Conservation (phyloP, 208 protist species). For the Leishmania amazonensis region DNA sequence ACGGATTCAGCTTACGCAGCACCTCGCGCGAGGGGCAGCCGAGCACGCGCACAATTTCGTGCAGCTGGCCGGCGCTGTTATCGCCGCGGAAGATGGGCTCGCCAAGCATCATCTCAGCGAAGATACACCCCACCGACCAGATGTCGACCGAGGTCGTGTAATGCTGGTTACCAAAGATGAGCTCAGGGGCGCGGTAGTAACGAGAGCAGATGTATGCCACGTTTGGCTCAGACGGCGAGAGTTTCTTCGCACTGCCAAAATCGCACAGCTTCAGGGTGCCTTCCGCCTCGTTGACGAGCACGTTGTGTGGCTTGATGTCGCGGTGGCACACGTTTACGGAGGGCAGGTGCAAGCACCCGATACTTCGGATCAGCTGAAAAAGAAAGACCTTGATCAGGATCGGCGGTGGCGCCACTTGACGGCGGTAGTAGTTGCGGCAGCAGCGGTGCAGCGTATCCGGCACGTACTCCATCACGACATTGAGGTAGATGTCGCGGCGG, state of each 20-base stretch:
- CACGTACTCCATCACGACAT: slow-evolving; percentile 99
- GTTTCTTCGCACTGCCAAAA: slow-evolving; percentile 99
- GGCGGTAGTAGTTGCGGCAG: slow-evolving; percentile 94
- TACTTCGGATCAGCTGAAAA: slow-evolving; percentile 89
- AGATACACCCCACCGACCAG: slow-evolving; percentile 99
- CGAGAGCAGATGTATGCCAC: slow-evolving; percentile 99
- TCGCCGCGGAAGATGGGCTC: slow-evolving; percentile 99
- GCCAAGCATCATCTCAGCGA: slow-evolving; percentile 99
- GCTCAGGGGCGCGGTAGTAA: slow-evolving; percentile 99
- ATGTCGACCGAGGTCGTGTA: slow-evolving; percentile 99
- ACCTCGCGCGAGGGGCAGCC: slow-evolving; percentile 91
- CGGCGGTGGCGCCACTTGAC: slow-evolving; percentile 67
- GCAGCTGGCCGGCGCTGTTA: slow-evolving; percentile 98
- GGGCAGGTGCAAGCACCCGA: slow-evolving; percentile 96
- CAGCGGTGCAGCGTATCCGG: slow-evolving; percentile 98
- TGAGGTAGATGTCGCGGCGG: slow-evolving; percentile 98
- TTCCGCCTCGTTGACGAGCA: slow-evolving; percentile 98
- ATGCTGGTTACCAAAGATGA: slow-evolving; percentile 98
- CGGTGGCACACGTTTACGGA: slow-evolving; percentile 95
- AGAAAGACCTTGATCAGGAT: slow-evolving; percentile 87
- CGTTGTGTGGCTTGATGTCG: slow-evolving; percentile 99
- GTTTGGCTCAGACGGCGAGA: slow-evolving; percentile 97
- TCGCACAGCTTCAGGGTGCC: slow-evolving; percentile 97
- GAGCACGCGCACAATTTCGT: slow-evolving; percentile 97
- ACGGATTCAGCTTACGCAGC: slow-evolving; percentile 70